Evolutionary conservation across 768 basidiomycete genomes (phyloP).

Genomic region (Rhizopogon roseolus): DNA sequence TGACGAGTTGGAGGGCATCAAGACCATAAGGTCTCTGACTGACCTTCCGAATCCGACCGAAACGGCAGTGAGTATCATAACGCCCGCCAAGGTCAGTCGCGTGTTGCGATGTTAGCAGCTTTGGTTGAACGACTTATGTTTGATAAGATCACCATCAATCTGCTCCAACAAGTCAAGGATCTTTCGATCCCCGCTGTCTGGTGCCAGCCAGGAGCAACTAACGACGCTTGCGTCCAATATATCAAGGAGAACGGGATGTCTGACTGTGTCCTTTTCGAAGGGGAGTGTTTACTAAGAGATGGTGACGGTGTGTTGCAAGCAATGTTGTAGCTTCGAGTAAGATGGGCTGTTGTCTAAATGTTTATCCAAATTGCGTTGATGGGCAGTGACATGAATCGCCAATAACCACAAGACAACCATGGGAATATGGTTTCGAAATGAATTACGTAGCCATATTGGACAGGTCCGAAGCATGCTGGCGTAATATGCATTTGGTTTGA

Average conservation of each 20-base stretch:
- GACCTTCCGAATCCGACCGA: slow-evolving; percentile 55
- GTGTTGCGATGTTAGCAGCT: background rate
- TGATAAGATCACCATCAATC: slow-evolving; percentile 58
- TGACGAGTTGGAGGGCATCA: slow-evolving; percentile 59
- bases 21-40: slow-evolving; percentile 49
- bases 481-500: no score
- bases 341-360: background rate
- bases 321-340: slow-evolving; percentile 8
- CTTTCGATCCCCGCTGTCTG: slow-evolving; percentile 74
- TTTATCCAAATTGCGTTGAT: background rate
- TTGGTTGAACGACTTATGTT: background rate
- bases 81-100: slow-evolving; percentile 58
- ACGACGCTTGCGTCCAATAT: slow-evolving; percentile 55
- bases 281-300: slow-evolving; percentile 76
- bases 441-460: no score
- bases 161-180: slow-evolving; percentile 65
- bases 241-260: slow-evolving; percentile 61
- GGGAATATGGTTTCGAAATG: no score
- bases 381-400: no score
- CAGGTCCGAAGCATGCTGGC: no score
- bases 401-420: no score
- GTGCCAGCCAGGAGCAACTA: slow-evolving; percentile 88
- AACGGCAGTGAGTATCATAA: slow-evolving; percentile 77
- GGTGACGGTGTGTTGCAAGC: slow-evolving; percentile 52
- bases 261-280: slow-evolving; percentile 72